Evolutionary conservation across 2,329 filamentous ascomycete genomes (phyloP).

Genomic region (Pyrenochaeta sp.): DNA sequence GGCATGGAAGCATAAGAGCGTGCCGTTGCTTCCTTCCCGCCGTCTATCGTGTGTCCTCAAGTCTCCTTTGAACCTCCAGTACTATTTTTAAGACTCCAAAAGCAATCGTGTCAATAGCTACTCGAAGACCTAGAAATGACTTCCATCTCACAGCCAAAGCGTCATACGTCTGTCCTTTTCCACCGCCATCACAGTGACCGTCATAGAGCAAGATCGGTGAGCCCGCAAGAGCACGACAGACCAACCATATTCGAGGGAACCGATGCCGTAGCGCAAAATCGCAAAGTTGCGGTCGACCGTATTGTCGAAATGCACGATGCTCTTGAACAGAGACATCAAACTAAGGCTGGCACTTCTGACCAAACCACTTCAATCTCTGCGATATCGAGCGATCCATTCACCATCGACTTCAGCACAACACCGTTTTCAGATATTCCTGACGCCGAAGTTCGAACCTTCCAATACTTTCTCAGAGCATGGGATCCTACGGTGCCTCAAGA

Average conservation of each 20-base stretch:
- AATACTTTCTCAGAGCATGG: constrained; percentile 31
- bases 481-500: constrained; percentile 22
- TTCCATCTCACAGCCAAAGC: constrained; percentile 13
- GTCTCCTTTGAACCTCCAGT: not conserved
- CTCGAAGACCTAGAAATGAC: constrained; percentile 9
- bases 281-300: constrained; percentile 21
- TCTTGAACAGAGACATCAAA: constrained; percentile 15
- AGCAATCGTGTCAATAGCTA: not conserved
- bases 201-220: constrained; percentile 4
- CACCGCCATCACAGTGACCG: constrained; percentile 16
- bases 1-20: constrained; percentile 9
- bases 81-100: not conserved
- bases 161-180: constrained; percentile 12
- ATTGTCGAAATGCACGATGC: constrained; percentile 27
- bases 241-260: constrained; percentile 23
- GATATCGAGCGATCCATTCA: constrained; percentile 21
- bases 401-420: constrained; percentile 20
- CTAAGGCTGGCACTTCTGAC: constrained; percentile 7
- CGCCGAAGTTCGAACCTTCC: constrained; percentile 32
- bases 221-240: not conserved
- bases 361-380: constrained; percentile 9
- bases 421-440: constrained; percentile 12
- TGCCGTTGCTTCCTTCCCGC: not conserved
- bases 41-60: not conserved
- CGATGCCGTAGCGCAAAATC: constrained; percentile 24